Evolutionary conservation across 192 early-diverging fungal genomes (phyloP), one percentile per base, ranked within the genome.

Genomic region (Podochytrium sp.): DNA sequence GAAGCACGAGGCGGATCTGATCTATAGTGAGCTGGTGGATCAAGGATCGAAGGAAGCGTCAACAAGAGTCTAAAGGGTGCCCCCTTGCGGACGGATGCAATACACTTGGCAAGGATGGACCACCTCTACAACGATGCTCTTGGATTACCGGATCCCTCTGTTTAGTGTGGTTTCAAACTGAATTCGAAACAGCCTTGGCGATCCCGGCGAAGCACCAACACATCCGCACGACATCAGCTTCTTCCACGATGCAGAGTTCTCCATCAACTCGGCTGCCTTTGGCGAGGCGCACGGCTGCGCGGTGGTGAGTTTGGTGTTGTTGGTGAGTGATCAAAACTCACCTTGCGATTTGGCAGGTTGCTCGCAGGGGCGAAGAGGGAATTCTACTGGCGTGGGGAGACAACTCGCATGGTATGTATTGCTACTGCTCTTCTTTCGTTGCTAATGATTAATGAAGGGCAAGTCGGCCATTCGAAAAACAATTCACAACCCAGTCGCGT

Each of bases 251-350:
- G 4, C 29, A n/a, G 66, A 55, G 25, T 51, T 29, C 32, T 6
- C 12, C 10, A 51, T 69, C 5, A 7, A 35, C 34, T 55, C 50
- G 10, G 32, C 35, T 0, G 29, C 66, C 16, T 69, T 69, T 55
- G 66, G 66, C 7, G 33, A 55, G 18, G 27, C 20, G 49, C 66
- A 69, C 34, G 66, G 66, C 6, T 20, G 18, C 32, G 51, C 38
- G 7, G 66, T 69, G n/a, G 66, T 69, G 16, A 30, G 66, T 47
- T 40, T 65, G 38, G 20, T 49, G 61, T 23, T n/a, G 55, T 39
- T 63, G 16, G 29, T 39, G 37, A 3, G 20, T 23, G 29, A n/a
- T n/a, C n/a, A n/a, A n/a, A n/a, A n/a, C n/a, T n/a, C n/a, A 16
- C 1, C 29, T 49, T n/a, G 47, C 0, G 29, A 58, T 35, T 40